phyloP scores from a whole-genome alignment of 192 early-diverging fungal species.

The Gigaspora rosea region DNA sequence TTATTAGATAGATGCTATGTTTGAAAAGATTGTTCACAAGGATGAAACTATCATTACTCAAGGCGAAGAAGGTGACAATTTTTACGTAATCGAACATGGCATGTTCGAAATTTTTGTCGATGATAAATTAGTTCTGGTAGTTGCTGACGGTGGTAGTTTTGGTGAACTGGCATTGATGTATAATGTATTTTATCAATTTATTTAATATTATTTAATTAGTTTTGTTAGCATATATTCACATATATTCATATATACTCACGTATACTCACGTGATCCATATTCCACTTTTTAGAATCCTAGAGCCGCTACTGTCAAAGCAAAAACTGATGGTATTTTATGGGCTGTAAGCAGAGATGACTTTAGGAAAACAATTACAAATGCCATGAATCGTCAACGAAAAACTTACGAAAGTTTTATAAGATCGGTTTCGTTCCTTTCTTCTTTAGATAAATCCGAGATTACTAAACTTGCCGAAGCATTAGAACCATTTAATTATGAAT shows the following conservation, averaged over 20 bases:
- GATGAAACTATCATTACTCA: conserved; percentile 40
- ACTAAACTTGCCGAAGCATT: conserved; percentile 73
- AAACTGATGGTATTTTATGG: conserved; percentile 37
- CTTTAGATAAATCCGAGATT: conserved; percentile 49
- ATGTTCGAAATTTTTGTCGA: conserved; percentile 38
- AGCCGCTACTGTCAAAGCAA: conserved; percentile 45
- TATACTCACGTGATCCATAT: too few relatives aligned
- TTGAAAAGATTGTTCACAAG: conserved; percentile 32
- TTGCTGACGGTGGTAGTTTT: conserved; percentile 41
- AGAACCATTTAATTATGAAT: conserved; percentile 59
- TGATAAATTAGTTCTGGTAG: conserved; percentile 28
- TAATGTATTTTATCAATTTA: conserved; percentile 34
- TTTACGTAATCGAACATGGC: conserved; percentile 44
- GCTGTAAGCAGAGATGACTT: conserved; percentile 48
- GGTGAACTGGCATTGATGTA: conserved; percentile 55
- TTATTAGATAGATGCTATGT: conserved; percentile 38
- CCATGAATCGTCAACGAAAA: conserved; percentile 37
- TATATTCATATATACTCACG: too few relatives aligned
- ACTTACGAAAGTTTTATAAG: conserved; percentile 44
- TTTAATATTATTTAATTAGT: background rate
- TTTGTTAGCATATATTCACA: too few relatives aligned
- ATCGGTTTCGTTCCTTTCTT: conserved; percentile 34
- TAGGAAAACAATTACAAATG: conserved; percentile 37
- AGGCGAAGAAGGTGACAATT: conserved; percentile 46
- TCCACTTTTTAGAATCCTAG: conserved; percentile 34